These are phyloP conservation scores for Rhizomucor pusillus DNA, from an alignment of 371 early-diverging fungal genomes.

Conservation along the genomic window DNA sequence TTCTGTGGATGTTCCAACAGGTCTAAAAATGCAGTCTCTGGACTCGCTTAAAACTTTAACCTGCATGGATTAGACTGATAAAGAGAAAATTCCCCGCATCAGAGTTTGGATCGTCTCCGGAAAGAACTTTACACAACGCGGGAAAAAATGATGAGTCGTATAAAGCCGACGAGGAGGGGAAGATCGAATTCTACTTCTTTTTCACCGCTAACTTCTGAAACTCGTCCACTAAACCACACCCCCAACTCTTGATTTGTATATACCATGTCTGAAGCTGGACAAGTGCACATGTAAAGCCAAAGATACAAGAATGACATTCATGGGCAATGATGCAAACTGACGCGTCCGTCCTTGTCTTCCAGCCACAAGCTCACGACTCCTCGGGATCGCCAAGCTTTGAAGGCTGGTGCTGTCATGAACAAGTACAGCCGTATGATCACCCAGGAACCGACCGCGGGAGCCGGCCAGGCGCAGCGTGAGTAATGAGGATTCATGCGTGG, in stretches of 20 bases:
- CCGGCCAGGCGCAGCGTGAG: slow-evolving; percentile 95
- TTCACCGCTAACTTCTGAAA: neutral
- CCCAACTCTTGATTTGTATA: neutral
- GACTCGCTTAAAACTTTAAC: too few species aligned
- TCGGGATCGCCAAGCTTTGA: slow-evolving; percentile 25
- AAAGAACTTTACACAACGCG: too few species aligned
- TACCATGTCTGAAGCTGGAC: slow-evolving; percentile 1
- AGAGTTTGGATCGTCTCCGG: too few species aligned
- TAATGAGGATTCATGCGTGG: slow-evolving; percentile 3
- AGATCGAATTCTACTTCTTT: neutral
- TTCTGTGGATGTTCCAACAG: too few species aligned
- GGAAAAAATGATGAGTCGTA: too few species aligned
- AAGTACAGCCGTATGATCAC: slow-evolving; percentile 84
- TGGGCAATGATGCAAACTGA: neutral
- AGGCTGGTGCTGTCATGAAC: slow-evolving; percentile 47
- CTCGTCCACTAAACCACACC: neutral
- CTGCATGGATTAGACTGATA: too few species aligned
- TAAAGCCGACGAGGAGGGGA: too few species aligned
- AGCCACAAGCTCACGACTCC: slow-evolving; percentile 36
- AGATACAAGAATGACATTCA: neutral
- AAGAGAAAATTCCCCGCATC: too few species aligned
- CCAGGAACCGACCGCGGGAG: slow-evolving; percentile 86
- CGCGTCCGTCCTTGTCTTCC: neutral
- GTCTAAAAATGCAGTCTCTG: too few species aligned
- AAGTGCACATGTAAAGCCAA: slow-evolving; percentile 9